Base-by-base conservation (phyloP, 1,139 yeast species). In the Pneumocystis oryctolagi region DNA sequence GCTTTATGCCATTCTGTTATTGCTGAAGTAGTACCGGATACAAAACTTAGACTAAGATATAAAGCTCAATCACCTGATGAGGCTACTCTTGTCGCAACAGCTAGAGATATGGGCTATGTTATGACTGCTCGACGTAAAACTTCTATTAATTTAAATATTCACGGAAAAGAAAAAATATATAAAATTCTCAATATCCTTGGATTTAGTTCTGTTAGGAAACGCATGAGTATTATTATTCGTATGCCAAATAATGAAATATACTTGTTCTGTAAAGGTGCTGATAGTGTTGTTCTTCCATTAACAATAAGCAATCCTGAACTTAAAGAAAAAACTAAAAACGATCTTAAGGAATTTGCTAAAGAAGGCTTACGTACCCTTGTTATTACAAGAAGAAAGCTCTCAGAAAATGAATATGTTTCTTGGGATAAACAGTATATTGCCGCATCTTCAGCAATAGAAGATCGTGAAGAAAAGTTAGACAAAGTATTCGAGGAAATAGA, bases 41-140 rank as follows among this genome's bases (percentile, higher is more conserved):
- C 78, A 60, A 86, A 87, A 32, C 83, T 82, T 0, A 78, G 76
- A 59, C 74, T 85, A 62, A 81, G 79, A 56, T 82, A 88, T 72
- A 88, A 89, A 72, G 97, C 98, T 0, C 97, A 92, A 74, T 87
- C 96, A n/a, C 98, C 98, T 0, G 98, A 92, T 76, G 98, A 92
- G 74, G 94, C 96, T 56, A 97, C 98, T 0, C 80, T 92, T 65
- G 98, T 92, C 3, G 82, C 87, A 8, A 92, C 95, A 34, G 97
- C 98, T 0, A 81, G 96, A 70, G 97, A 92, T 72, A 77, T 89
- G 70, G 98, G 98, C 3, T 86, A 86, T 72, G 84, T 87, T 9
- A 87, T 92, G 73, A 77, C 82, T 58, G 87, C 82, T 61, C 82
- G 96, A 70, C 83, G 87, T 2, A 84, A 90, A 71, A 80, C 81